Evolutionary conservation across 352 stramenopile species (phyloP).

Genomic region (Globisporangium paddicum): DNA sequence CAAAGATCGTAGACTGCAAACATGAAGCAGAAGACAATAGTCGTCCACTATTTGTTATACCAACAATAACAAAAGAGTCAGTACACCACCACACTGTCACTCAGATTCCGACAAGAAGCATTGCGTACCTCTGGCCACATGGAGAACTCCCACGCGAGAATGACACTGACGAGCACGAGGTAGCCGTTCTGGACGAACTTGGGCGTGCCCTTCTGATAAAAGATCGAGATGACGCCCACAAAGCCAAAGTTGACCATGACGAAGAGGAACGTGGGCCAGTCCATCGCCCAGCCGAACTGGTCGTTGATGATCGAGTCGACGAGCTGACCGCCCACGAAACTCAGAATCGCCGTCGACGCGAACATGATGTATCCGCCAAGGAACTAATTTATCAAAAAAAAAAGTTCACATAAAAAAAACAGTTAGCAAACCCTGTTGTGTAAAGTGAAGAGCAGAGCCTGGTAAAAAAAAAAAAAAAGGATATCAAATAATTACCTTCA

Average conservation of each 20-base stretch:
- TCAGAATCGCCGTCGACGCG: constrained; percentile 78
- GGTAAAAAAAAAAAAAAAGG: not conserved
- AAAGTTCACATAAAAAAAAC: not conserved
- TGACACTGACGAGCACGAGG: constrained; percentile 93
- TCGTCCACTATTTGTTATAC: constrained; percentile 59
- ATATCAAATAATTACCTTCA: constrained; percentile 46
- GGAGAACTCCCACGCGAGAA: constrained; percentile 96
- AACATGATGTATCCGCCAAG: constrained; percentile 88
- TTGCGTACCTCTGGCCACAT: constrained; percentile 92
- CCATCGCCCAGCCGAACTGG: constrained; percentile 65
- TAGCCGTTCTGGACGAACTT: constrained; percentile 93
- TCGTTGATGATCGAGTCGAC: constrained; percentile 77
- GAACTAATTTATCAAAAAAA: constrained; percentile 26
- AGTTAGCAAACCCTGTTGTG: no score
- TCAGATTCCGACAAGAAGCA: not conserved
- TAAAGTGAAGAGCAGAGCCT: no score
- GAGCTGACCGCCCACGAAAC: constrained; percentile 82
- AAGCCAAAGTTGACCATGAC: constrained; percentile 91
- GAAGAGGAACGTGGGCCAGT: constrained; percentile 80
- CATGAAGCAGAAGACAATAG: constrained; percentile 91
- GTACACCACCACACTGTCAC: not conserved
- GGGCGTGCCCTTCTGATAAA: constrained; percentile 84
- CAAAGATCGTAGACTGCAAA: constrained; percentile 98
- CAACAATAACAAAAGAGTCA: not conserved
- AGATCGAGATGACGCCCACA: constrained; percentile 86